Base-by-base conservation (phyloP, 2,329 filamentous ascomycete genomes). In the Colletotrichum cordylinicola region DNA sequence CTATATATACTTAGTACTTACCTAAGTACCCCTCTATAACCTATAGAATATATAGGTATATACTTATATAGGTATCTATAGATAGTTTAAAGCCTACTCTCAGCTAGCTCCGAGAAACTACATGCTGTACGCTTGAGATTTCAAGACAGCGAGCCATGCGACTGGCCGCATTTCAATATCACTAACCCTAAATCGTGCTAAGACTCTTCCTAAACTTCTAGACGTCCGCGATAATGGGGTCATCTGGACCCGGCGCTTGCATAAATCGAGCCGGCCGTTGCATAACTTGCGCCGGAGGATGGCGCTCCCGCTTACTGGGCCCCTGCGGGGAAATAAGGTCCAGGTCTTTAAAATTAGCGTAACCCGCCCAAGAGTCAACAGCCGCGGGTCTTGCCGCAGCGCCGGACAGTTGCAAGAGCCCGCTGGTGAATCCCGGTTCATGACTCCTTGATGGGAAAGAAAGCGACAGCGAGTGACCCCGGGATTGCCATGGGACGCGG, bases 271-370 rank as follows among this genome's bases (percentile, higher is more conserved):
- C 66, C 27, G 61, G 55, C 55, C 4, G 48, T 52, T 75, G 61
- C 72, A 75, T 43, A 75, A 75, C 27, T 71, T 31, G 18, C 16
- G 18, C 67, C 72, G 72, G 72, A 74, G 37, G 37, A 13, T 66
- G 35, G 72, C 37, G 16, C 48, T 74, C 58, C 67, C 67, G 67
- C 52, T 37, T 5, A 56, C 48, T 37, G 55, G 61, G 33, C 21
- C 18, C 67, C 61, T 61, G 67, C 67, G 67, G 72, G 72, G 67
- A 48, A 74, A 66, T n/a, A 64, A 70, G 60, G 58, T 16, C 72
- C 43, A 52, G n/a, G 43, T 52, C 43, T 52, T 65, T 70, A 31
- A 39, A 70, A 65, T 74, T 70, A 60, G 37, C 37, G 43, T 52
- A 66, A 31, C 39, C 27, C 33, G 18, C 62, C 37, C 58, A 61